Conservation (phyloP, 2,329 filamentous ascomycete genomes). For the Trichoderma endophyticum region DNA sequence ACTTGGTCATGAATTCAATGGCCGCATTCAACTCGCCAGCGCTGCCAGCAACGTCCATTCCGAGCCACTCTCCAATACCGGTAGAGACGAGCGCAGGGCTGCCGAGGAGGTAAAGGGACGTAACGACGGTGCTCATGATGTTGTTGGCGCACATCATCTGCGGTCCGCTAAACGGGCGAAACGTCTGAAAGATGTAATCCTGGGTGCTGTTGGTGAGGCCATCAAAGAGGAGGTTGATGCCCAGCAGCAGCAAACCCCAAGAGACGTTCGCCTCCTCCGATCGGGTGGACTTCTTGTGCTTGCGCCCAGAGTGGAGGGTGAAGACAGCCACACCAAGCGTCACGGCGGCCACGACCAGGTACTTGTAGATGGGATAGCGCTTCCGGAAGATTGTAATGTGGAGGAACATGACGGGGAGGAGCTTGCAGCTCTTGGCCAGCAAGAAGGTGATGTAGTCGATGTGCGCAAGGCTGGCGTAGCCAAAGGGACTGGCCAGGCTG, state of each 20-base stretch:
- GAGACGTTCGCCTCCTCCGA: conserved; percentile 57
- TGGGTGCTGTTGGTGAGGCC: conserved; percentile 95
- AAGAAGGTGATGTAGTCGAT: conserved; percentile 99
- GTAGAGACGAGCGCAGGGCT: conserved; percentile 77
- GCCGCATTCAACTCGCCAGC: conserved; percentile 80
- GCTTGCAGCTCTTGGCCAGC: conserved; percentile 95
- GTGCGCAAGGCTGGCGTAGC: conserved; percentile 86
- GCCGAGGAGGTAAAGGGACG: conserved; percentile 69
- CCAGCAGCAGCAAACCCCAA: conserved; percentile 80
- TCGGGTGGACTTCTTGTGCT: conserved; percentile 45
- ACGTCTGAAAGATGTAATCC: conserved; percentile 84
- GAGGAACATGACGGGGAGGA: conserved; percentile 97
- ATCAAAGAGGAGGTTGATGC: conserved; percentile 90
- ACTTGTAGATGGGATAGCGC: conserved; percentile 92
- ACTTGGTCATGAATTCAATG: conserved; percentile 71
- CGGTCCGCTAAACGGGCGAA: conserved; percentile 78
- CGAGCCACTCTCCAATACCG: conserved; percentile 60
- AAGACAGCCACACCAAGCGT: conserved; percentile 93
- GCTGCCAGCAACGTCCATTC: conserved; percentile 61
- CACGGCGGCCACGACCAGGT: conserved; percentile 85
- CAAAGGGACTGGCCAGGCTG: conserved; percentile 90
- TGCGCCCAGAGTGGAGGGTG: conserved; percentile 74
- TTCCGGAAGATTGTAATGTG: conserved; percentile 89
- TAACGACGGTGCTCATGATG: conserved; percentile 77
- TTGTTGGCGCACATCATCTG: conserved; percentile 99